Evolutionary conservation across 805 yeast species (phyloP), one percentile per base, ranked within the genome.

Genomic region (Candida coleopterorum): DNA sequence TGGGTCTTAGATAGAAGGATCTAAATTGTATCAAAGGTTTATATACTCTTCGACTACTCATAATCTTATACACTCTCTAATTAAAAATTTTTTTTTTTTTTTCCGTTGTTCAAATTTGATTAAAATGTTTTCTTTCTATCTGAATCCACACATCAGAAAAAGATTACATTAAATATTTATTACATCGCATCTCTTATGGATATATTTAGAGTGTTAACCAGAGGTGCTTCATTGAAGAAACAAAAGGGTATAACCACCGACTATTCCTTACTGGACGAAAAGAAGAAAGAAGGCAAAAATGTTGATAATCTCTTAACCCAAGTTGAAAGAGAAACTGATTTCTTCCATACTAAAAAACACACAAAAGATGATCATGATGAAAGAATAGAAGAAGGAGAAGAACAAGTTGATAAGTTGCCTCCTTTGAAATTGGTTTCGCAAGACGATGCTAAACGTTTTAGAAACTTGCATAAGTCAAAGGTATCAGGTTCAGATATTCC

Each of bases 401-500:
- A 50, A 9, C 56, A 55, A 1, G 58, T 46, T 2, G 60, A 55
- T 4, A 64, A 61, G 3, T 54, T 48, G 2, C 69, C 72, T 9
- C 64, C 59, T 2, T 65, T 66, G 18, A 68, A 62, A 35, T 75
- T 85, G 29, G 48, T 69, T 1, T 71, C 62, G 16, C 69, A 62
- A 11, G 74, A 73, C 33, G 85, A 86, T 29, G 95, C 95, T 0
- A 51, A 49, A 2, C 60, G 55, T 14, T 65, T 81, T 38, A 74
- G 97, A 46, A 75, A 76, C 47, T 53, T 72, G 1, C 70, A 79
- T 47, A 72, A 70, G 40, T 76, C 81, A 30, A 88, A 87, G 42
- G 79, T 89, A 21, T 68, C 83, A 0, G 97, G 97, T 27, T 74
- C 74, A 29, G 97, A 90, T 58, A 59, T 84, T 10, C 96, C 97